Base-by-base conservation (phyloP, 192 early-diverging fungal species). In the Coemansia sp. region DNA sequence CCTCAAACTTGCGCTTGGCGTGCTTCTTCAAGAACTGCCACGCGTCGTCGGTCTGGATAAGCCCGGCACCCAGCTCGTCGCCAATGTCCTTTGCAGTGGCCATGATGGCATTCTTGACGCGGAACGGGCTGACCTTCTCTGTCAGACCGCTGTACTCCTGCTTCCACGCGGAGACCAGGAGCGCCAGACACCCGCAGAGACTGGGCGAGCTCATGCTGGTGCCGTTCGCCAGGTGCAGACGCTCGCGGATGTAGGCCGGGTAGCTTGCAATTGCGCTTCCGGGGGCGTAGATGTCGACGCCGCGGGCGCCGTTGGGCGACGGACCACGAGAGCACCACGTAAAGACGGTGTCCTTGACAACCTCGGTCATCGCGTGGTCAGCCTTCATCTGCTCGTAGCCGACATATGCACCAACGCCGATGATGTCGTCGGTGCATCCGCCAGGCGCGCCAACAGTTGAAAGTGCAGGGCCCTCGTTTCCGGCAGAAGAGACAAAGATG, bases 201-300 rank as follows among this genome's bases (percentile, higher is more conserved):
- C 95, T 95, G 48, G 97, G 97, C 52, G 87, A 85, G 51, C 89
- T 88, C 97, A 99, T 99, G 58, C 87, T 90, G 19, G 97, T 98
- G 52, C 95, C 97, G 74, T 97, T 98, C 85, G 89, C 90, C 48
- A 91, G 82, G 60, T 87, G 84, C 54, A 85, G 72, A 27, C 84
- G 85, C 49, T 86, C 71, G 14, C 85, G 76, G 13, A 84, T 87
- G 74, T 92, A 99, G 20, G 88, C 81, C 8, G 97, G 95, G 28
- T 92, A 90, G 61, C 87, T 87, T 10, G 97, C 92, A 57, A 97
- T 88, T 7, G 97, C 97, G 30, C 89, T 92, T 25, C 97, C 97
- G 22, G 95, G 94, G 19, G 89, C 91, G 70, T 89, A 90, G 13
- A 90, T 81, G 66, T 89, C 84, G 8, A 92, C 86, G 28, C 94